Conservation (phyloP, 441 rosid genomes). For the Manihot esculenta region DNA sequence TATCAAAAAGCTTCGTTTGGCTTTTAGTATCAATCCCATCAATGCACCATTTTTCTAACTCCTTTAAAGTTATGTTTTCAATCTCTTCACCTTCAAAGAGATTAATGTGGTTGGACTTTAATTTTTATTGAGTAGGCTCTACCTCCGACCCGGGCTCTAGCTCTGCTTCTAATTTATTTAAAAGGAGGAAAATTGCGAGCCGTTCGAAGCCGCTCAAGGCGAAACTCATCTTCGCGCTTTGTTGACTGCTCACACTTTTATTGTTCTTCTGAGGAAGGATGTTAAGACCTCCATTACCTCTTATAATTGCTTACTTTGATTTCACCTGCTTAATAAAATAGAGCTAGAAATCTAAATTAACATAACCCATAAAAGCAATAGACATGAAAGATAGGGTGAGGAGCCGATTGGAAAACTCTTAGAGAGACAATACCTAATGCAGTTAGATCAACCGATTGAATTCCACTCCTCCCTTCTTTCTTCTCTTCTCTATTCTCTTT, state of each 20-base stretch:
- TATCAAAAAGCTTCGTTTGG: too few relatives aligned
- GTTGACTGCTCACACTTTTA: constrained; percentile 66
- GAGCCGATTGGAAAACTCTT: background rate
- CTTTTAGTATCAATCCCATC: too few relatives aligned
- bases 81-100: constrained; percentile 85
- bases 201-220: constrained; percentile 68
- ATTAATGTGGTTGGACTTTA: constrained; percentile 68
- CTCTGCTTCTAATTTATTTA: constrained; percentile 21
- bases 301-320: constrained; percentile 40
- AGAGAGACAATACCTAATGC: too few relatives aligned
- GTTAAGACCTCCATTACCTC: constrained; percentile 96
- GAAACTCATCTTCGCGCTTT: constrained; percentile 73
- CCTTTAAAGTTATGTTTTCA: too few relatives aligned
- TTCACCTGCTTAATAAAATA: constrained; percentile 5
- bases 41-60: too few relatives aligned
- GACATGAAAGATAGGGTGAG: background rate
- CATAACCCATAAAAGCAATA: background rate
- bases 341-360: background rate
- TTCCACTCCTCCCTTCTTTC: too few relatives aligned
- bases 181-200: constrained; percentile 73
- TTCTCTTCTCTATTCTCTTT: too few relatives aligned
- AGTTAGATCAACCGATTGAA: too few relatives aligned
- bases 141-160: constrained; percentile 19
- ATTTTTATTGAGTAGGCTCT: constrained; percentile 34
- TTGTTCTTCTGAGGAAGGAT: constrained; percentile 90